Base-by-base conservation (phyloP, 306 rosid species). In the Rubus idaeus region DNA sequence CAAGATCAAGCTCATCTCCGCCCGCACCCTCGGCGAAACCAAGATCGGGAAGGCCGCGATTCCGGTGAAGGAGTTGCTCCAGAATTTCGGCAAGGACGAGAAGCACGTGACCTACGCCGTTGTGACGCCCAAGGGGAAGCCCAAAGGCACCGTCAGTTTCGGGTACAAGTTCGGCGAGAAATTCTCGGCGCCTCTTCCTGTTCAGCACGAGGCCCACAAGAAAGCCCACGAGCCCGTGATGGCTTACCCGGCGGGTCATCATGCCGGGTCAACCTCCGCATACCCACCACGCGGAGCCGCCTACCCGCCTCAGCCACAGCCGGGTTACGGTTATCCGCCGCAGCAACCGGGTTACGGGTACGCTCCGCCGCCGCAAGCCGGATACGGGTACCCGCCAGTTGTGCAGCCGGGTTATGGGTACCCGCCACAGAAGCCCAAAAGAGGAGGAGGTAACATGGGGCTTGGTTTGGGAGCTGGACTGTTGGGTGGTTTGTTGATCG, bases 401-500 rank as follows among this genome's bases (percentile, higher is more conserved):
- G 37, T 67, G 57, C 67, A 61, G 42, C 67, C 67, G 44, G 67
- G 67, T 61, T 61, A 61, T 35, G 67, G 67, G 67, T 61, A 61
- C n/a, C 42, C 42, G 18, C 74, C 76, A 16, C 81, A 81, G 70
- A 86, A 79, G 84, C 75, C 81, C 2, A 80, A 56, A 64, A 79
- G 39, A 72, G 55, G 68, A 30, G 78, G 80, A 7, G 74, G 78
- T 0, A 79, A 77, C 51, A 77, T 80, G 83, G 89, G 52, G 61
- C 4, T 87, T 39, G 90, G 90, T 4, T 14, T 83, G 1, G 87
- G 88, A 11, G 90, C 90, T 64, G 90, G 88, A 16, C 55, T 84
- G 68, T 74, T 87, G 10, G 90, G 90, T 20, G 90, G 90, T 8
- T 75, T 87, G 80, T 10, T 87, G 79, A 52, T 87, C 12, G 90